Percentiles rank a stretch among this genome's conserved stretches.
Conservation (phyloP, 129 eudicot genomes). For the Pittosporum tobira region DNA sequence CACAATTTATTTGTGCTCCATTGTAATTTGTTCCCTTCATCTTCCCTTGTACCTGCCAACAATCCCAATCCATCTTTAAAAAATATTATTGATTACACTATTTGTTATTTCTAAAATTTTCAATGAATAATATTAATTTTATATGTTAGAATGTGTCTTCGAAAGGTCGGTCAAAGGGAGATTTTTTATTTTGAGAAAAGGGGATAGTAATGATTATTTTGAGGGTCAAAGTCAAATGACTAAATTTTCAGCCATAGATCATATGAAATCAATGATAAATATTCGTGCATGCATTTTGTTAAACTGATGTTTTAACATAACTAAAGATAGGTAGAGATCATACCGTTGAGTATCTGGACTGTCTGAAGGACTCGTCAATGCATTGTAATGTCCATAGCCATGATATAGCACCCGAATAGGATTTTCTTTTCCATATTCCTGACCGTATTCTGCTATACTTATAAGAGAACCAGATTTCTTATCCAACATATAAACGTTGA, state of each 20-base stretch:
- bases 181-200: too few relatives aligned
- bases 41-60: constrained; percentile 18
- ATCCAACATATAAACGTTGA: constrained; percentile 61
- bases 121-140: background rate
- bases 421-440: constrained; percentile 58
- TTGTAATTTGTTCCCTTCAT: constrained; percentile 2
- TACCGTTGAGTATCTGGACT: constrained; percentile 25
- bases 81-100: too few relatives aligned
- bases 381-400: constrained; percentile 91
- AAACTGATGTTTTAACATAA: background rate
- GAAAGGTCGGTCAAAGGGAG: too few relatives aligned
- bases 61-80: too few relatives aligned
- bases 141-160: too few relatives aligned
- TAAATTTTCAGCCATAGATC: background rate
- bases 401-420: constrained; percentile 66
- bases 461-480: constrained; percentile 39
- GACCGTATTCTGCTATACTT: constrained; percentile 76
- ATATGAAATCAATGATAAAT: background rate
- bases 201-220: too few relatives aligned
- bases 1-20: too few relatives aligned
- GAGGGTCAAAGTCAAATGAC: background rate
- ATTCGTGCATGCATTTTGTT: background rate
- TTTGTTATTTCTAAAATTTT: too few relatives aligned
- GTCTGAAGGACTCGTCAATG: constrained; percentile 27
- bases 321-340: constrained; percentile 4